A percentile compares a stretch with the other conserved stretches of the same genome.
Conservation (phyloP, 179 eudicot species). For the Patellifolia procumbens region DNA sequence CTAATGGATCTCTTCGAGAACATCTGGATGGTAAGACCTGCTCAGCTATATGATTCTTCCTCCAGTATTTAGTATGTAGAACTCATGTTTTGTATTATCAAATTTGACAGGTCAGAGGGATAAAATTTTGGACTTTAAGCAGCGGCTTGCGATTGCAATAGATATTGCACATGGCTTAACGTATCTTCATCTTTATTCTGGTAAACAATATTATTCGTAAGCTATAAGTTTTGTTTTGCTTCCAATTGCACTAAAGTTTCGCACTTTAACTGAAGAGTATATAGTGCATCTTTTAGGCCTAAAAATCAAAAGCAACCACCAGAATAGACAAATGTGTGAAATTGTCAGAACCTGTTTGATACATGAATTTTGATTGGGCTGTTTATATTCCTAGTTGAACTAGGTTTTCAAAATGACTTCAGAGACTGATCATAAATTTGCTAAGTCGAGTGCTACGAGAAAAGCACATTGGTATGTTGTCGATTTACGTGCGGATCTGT, state of each 20-base stretch:
- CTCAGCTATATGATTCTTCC: neutral
- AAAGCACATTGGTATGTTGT: no score
- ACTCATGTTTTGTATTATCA: slow-evolving; percentile 22
- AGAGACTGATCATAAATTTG: no score
- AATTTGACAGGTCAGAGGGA: slow-evolving; percentile 65
- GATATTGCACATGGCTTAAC: slow-evolving; percentile 89
- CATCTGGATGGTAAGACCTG: slow-evolving; percentile 85
- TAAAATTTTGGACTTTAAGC: slow-evolving; percentile 73
- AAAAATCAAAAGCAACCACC: neutral
- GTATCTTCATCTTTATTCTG: slow-evolving; percentile 91
- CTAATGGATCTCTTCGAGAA: slow-evolving; percentile 92
- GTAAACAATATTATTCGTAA: slow-evolving; percentile 32
- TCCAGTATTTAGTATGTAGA: neutral
- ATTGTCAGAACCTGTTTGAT: neutral
- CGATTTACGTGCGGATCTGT: no score
- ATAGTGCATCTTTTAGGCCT: neutral
- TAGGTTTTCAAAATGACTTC: neutral
- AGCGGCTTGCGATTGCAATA: slow-evolving; percentile 88
- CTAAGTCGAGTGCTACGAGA: no score
- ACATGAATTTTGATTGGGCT: neutral
- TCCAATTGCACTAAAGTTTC: neutral
- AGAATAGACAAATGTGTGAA: neutral
- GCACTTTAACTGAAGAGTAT: neutral
- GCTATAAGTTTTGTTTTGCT: neutral
- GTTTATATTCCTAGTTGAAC: neutral